Percentiles rank a stretch among this genome's conserved stretches.
These are phyloP conservation scores for Murraya koenigii DNA, from an alignment of 345 rosid genomes.

Conservation along the genomic window DNA sequence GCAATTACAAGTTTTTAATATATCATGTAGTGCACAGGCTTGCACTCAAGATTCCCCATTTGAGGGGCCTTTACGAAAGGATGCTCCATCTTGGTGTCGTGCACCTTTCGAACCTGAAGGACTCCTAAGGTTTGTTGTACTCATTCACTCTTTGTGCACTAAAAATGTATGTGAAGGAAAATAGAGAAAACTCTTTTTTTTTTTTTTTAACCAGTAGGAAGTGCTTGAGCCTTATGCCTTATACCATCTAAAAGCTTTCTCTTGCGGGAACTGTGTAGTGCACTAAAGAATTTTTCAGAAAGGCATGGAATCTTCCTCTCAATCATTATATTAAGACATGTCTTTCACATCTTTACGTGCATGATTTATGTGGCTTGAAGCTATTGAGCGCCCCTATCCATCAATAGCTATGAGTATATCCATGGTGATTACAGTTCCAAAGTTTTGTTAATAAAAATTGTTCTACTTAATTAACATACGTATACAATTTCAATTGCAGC, in stretches of 20 bases:
- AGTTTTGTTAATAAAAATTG: neutral
- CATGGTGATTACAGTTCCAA: neutral
- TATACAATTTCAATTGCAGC: slow-evolving; percentile 42
- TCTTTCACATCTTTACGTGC: neutral
- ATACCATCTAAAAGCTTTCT: slow-evolving; percentile 2
- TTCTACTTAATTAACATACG: neutral
- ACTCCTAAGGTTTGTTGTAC: slow-evolving; percentile 52
- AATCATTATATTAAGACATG: neutral
- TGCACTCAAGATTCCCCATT: slow-evolving; percentile 70
- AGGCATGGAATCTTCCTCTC: too few relatives aligned
- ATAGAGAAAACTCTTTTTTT: neutral
- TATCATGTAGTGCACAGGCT: slow-evolving; percentile 45
- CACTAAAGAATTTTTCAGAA: neutral
- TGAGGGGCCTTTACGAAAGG: slow-evolving; percentile 46
- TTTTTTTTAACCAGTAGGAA: neutral
- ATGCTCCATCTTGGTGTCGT: slow-evolving; percentile 84
- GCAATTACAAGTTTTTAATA: slow-evolving; percentile 13
- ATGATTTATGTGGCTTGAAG: neutral
- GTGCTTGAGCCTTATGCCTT: neutral
- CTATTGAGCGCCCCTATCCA: neutral
- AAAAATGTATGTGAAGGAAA: neutral
- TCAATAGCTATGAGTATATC: neutral
- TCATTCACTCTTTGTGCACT: neutral
- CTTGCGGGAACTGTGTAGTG: neutral
- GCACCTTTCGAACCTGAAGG: slow-evolving; percentile 98